Evolutionary conservation across 371 early-diverging fungal species (phyloP), one percentile per base, ranked within the genome.

Genomic region (Syncephalastrum racemosum): DNA sequence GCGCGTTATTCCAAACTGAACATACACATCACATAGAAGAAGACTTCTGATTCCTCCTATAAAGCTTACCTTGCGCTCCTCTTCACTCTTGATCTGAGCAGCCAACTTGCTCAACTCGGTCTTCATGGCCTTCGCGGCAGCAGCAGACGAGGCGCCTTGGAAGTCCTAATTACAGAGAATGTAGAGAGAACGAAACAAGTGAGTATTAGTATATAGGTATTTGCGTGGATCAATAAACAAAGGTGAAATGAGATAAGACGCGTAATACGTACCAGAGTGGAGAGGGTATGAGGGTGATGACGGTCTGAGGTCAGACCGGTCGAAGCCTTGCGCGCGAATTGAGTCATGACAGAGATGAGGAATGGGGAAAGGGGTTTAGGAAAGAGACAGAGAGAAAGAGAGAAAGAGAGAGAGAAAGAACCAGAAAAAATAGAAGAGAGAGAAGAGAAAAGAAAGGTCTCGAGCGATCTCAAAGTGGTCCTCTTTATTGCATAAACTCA

Each of bases 121-220:
- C 46, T 81, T 82, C 85, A 86, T 86, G 52, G 85, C 77, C 50
- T 81, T 84, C 45, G 87, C 87, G 46, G 84, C 85, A 42, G 84
- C 82, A 54, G 84, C 84, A 64, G 79, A 81, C 60, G 81, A 82
- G 19, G 86, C 82, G 45, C 83, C 82, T 75, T 86, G 84, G 46
- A 86, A 84, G 56, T 83, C 84, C 84, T 86, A 40, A 18, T 44
- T 48, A 41, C 46, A 20, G 15, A 2, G 40, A 8, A 47, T 1
- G 20, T 18, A 14, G 19, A 20, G 15, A 20, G 2, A 16, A 46
- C 2, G 36, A 40, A 4, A 47, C 16, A 3, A 23, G 2, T 14
- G 15, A 3, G 14, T 39, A 20, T 4, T 4, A 0, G 5, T 2
- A 55, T 1, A 46, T 4, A 39, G 20, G 27, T 27, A 1, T 41